Conservation (phyloP, 257 asterid genomes). For the Hygrophila difformis region DNA sequence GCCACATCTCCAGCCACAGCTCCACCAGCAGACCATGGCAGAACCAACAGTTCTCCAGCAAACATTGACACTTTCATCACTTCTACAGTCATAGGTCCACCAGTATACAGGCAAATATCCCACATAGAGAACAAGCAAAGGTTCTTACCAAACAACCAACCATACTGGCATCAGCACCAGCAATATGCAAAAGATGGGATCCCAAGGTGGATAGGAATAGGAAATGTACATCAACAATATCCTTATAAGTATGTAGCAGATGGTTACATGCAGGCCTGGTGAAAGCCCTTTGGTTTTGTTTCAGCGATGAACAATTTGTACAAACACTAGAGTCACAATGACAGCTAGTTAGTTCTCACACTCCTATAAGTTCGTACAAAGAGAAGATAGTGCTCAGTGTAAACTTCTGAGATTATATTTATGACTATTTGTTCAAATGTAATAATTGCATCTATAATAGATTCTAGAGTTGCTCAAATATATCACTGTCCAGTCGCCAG, state of each 20-base stretch:
- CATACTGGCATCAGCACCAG: constrained; percentile 80
- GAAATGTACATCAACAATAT: constrained; percentile 23
- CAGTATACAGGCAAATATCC: constrained; percentile 70
- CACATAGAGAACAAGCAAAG: constrained; percentile 72
- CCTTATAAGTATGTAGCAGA: constrained; percentile 19
- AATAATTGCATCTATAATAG: too few species aligned
- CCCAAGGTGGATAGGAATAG: constrained; percentile 59
- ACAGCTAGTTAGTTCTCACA: background rate
- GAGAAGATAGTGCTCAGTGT: too few species aligned
- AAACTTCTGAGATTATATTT: too few species aligned
- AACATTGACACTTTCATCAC: constrained; percentile 52
- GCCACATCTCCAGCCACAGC: constrained; percentile 69
- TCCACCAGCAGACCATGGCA: constrained; percentile 31
- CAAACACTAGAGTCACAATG: too few species aligned
- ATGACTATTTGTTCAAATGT: too few species aligned
- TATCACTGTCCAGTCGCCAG: too few species aligned
- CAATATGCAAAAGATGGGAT: constrained; percentile 58
- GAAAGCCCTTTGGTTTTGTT: background rate
- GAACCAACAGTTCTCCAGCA: constrained; percentile 4
- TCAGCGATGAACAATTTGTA: too few species aligned
- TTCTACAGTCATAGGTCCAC: constrained; percentile 57
- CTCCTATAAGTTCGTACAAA: background rate
- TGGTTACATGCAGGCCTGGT: constrained; percentile 16
- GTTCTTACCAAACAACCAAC: constrained; percentile 51
- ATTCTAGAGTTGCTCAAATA: too few species aligned